phyloP scores from a whole-genome alignment of 2,329 filamentous ascomycete genomes.

The Sporothrix curviconia region DNA sequence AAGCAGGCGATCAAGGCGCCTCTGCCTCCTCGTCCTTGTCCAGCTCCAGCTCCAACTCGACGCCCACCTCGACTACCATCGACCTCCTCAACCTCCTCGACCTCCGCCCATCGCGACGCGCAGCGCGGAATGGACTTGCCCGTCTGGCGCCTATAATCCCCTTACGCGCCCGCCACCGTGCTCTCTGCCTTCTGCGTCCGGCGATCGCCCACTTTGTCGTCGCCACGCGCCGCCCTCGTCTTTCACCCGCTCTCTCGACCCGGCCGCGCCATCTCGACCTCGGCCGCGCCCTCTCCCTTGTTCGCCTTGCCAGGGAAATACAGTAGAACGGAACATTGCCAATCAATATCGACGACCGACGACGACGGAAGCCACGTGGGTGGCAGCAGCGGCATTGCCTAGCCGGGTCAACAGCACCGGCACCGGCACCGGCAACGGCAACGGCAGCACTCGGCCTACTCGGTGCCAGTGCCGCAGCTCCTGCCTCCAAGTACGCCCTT shows the following conservation, averaged over 20 bases:
- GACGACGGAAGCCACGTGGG: constrained; percentile 1
- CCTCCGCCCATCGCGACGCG: constrained; percentile 8
- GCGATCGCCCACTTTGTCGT: constrained; percentile 11
- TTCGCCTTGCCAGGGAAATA: constrained; percentile 14
- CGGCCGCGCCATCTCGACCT: constrained; percentile 4
- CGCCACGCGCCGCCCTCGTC: constrained; percentile 4
- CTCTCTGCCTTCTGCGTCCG: constrained; percentile 2
- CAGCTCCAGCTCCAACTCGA: too few species aligned
- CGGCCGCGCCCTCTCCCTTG: constrained; percentile 1
- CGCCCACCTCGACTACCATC: too few species aligned
- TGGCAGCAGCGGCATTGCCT: constrained; percentile 20
- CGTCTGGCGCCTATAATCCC: constrained; percentile 8
- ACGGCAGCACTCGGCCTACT: constrained; percentile 9
- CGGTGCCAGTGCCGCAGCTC: constrained; percentile 16
- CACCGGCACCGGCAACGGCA: constrained; percentile 3
- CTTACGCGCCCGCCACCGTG: constrained; percentile 4
- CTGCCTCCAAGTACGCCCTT: constrained; percentile 25
- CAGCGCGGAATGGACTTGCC: constrained; percentile 26
- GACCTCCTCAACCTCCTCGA: not conserved
- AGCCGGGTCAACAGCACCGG: constrained; percentile 18
- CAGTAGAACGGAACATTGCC: not conserved
- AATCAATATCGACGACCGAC: not conserved
- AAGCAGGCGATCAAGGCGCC: constrained; percentile 40
- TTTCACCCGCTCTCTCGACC: not conserved
- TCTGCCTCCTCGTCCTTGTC: not conserved